Evolutionary conservation across 495 filamentous ascomycete genomes (phyloP).

Genomic region (Penicillium tannophilum): DNA sequence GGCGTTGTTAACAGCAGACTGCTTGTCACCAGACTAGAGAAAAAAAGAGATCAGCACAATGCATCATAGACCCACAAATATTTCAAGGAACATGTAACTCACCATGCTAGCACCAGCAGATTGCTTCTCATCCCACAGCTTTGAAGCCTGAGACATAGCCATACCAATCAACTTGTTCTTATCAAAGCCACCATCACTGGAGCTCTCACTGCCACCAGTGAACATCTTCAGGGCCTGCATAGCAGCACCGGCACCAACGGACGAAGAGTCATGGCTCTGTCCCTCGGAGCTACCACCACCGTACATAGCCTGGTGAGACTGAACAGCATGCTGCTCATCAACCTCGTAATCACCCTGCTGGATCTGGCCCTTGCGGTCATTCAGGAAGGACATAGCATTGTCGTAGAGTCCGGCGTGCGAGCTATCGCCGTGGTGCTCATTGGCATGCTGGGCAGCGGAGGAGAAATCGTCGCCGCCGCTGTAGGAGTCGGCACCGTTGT

Average conservation of each 20-base stretch:
- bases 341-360: slow-evolving; percentile 39
- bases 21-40: slow-evolving; percentile 54
- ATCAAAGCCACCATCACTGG: slow-evolving; percentile 36
- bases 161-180: slow-evolving; percentile 66
- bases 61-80: not conserved
- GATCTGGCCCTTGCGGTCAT: slow-evolving; percentile 40
- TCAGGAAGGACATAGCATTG: slow-evolving; percentile 50
- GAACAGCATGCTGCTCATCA: slow-evolving; percentile 58
- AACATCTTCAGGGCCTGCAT: slow-evolving; percentile 74
- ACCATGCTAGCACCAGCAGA: slow-evolving; percentile 49
- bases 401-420: slow-evolving; percentile 50
- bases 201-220: slow-evolving; percentile 41
- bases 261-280: slow-evolving; percentile 38
- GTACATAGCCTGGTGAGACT: slow-evolving; percentile 60
- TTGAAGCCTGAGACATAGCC: slow-evolving; percentile 68
- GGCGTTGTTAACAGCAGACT: slow-evolving; percentile 60
- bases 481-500: slow-evolving; percentile 13
- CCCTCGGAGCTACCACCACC: slow-evolving; percentile 32
- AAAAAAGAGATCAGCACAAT: slow-evolving; percentile 19
- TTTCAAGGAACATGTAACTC: slow-evolving; percentile 23
- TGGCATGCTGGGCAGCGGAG: slow-evolving; percentile 50
- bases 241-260: slow-evolving; percentile 62
- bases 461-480: slow-evolving; percentile 42
- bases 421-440: slow-evolving; percentile 34
- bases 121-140: slow-evolving; percentile 63